phyloP scores from a whole-genome alignment of 441 rosid species.

The Corymbia calophylla region DNA sequence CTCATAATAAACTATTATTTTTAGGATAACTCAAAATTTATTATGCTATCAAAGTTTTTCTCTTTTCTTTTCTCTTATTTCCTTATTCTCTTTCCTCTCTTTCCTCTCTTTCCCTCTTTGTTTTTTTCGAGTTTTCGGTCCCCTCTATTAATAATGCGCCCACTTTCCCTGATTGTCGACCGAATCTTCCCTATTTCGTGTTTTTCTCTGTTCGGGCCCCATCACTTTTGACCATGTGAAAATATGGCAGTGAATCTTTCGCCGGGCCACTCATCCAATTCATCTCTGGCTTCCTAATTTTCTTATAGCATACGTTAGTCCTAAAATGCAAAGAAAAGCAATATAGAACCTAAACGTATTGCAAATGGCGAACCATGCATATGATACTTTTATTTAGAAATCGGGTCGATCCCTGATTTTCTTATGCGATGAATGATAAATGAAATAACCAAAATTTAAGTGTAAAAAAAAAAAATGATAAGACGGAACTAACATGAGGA shows the following conservation, averaged over 20 bases:
- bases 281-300: background rate
- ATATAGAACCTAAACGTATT: background rate
- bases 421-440: background rate
- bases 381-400: background rate
- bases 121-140: background rate
- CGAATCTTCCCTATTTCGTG: background rate
- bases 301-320: background rate
- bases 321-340: background rate
- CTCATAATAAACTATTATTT: too few relatives aligned
- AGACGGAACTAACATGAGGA: background rate
- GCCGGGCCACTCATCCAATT: background rate
- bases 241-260: background rate
- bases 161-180: background rate
- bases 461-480: background rate
- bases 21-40: too few relatives aligned
- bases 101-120: background rate
- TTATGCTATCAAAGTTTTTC: too few relatives aligned
- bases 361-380: background rate
- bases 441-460: background rate
- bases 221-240: background rate
- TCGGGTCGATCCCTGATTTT: background rate
- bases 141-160: background rate
- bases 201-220: background rate
- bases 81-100: background rate
- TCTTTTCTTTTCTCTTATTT: background rate